Evolutionary conservation across 116 monocot species (phyloP), one percentile per base, ranked within the genome.

Genomic region (Cymodocea nodosa): DNA sequence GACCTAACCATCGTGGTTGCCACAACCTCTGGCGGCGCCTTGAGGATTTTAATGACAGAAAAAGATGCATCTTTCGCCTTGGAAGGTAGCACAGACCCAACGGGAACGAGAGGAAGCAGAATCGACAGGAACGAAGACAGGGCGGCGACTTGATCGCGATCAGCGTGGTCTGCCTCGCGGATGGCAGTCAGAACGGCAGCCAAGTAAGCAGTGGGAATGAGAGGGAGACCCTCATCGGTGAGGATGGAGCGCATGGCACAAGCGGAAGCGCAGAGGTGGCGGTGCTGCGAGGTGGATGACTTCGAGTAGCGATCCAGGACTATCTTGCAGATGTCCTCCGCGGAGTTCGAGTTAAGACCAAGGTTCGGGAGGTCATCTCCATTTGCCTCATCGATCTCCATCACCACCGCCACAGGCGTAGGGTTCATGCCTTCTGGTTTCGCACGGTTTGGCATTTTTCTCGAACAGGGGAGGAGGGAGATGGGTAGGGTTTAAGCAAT

Each of bases 251-350:
- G 82, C 79, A 95, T 85, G 73, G 90, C 95, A 48, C 81, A 81
- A 59, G 90, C 95, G 20, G 81, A 79, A 25, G 95, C 95, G 71
- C 82, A 83, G 62, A 95, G 87, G 79, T 91, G 97, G 67, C 85
- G 81, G 73, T 91, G 91, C 77, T 97, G 97, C 50, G 81, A 77
- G 48, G 90, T 83, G 60, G 85, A 67, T 35, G 95, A 95, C 25
- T 70, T 74, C 15, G 70, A 69, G 76, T 95, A 95, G 40, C 95
- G 90, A 35, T 79, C 76, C 62, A 85, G 81, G 20, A 95, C 76
- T 50, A 81, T 69, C 48, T 74, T 48, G 75, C 87, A 95, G 24
- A 90, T 40, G 82, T 95, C 90, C 23, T 58, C 72, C 22, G 66
- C 16, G 59, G 59, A 59, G 59, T 18, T 22, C 15, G 14, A 17